phyloP scores from a whole-genome alignment of 208 protist species.

The Phytomonas sp. region DNA sequence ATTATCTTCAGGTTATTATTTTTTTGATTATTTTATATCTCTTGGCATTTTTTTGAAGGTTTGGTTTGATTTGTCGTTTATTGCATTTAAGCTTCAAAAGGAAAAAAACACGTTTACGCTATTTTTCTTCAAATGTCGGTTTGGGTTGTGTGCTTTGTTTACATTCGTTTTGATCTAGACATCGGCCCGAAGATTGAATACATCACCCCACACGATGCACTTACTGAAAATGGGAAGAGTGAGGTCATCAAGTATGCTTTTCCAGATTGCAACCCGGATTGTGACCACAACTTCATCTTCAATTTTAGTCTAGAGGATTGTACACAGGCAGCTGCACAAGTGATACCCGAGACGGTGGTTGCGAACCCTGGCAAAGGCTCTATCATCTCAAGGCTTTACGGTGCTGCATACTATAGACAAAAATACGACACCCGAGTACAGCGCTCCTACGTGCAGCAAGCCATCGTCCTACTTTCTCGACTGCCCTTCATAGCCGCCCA shows the following conservation, averaged over 20 bases:
- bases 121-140: constrained; percentile 19
- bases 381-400: constrained; percentile 35
- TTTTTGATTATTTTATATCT: too few species aligned
- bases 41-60: too few species aligned
- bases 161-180: constrained; percentile 83
- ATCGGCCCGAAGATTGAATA: constrained; percentile 71
- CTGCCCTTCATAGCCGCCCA: constrained; percentile 68
- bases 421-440: constrained; percentile 70
- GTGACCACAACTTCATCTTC: constrained; percentile 82
- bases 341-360: constrained; percentile 21
- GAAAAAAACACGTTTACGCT: constrained; percentile 4
- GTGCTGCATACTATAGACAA: constrained; percentile 74
- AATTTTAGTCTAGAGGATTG: constrained; percentile 69
- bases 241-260: constrained; percentile 53
- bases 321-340: constrained; percentile 18
- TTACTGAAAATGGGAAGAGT: constrained; percentile 44
- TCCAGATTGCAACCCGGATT: constrained; percentile 80
- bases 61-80: too few species aligned
- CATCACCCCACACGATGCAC: constrained; percentile 39
- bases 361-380: constrained; percentile 5
- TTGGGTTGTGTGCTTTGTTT: constrained; percentile 76
- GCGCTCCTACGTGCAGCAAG: constrained; percentile 83
- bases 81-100: constrained; percentile 6
- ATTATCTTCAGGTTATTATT: neutral
- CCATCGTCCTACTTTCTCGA: constrained; percentile 67